Evolutionary conservation across 306 rosid species (phyloP), one percentile per base, ranked within the genome.

Genomic region (Fragaria vesca): DNA sequence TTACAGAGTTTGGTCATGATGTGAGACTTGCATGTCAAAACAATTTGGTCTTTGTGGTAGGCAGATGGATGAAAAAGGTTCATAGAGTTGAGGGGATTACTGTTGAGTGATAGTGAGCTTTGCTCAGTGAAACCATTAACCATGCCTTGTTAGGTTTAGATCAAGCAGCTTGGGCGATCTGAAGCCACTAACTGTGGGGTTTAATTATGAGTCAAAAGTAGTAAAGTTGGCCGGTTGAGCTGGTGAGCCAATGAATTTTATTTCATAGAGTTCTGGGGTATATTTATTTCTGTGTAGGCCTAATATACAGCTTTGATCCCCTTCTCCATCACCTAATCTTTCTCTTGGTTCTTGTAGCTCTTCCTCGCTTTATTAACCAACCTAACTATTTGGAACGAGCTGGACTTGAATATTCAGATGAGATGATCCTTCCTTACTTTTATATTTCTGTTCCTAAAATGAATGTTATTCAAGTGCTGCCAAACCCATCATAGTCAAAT

Each of bases 401-500:
- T 69, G 51, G 11, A 48, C 21, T 70, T 70, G 57, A 47, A 28
- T 28, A 26, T 5, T 11, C 61, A 71, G 26, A 61, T 71, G 30
- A 71, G 21, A 52, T 72, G 30, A 52, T 72, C 65, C 28, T 15
- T 69, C 43, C 6, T 71, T 34, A 16, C 46, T 17, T 66, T 7
- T 4, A 9, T 17, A 50, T 4, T 32, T 71, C 75, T 42, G 24
- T 42, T 28, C 65, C 76, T 5, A 20, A 36, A 28, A 28, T 48
- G 16, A 30, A 18, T 30, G n/a, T 17, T 13, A 50, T 54, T 47
- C 61, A 17, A 48, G 61, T 72, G 76, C 9, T 20, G 45, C 36
- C 66, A 52, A 52, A 34, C n/a, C 76, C 47, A 52, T 72, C 66
- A 72, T 32, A 52, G 34, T 54, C 76, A 72, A 52, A 72, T 72